These are phyloP conservation scores for Candida gigantensis DNA, from an alignment of 1,139 yeast genomes.

Conservation along the genomic window DNA sequence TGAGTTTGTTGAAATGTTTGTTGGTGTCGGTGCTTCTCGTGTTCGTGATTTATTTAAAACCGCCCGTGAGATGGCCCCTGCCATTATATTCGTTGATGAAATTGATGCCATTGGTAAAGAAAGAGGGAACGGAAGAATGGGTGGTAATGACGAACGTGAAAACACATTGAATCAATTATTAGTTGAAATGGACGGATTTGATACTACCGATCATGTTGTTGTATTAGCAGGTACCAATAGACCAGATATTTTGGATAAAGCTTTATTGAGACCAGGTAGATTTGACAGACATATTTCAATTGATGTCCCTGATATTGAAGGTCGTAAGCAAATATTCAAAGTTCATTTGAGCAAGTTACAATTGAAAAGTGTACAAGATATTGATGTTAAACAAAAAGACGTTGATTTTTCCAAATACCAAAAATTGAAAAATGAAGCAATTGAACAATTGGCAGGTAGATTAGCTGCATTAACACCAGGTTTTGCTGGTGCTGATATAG, in stretches of 20 bases:
- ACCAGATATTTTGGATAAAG: slow-evolving; percentile 75
- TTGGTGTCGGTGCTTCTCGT: slow-evolving; percentile 81
- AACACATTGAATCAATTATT: slow-evolving; percentile 75
- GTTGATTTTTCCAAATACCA: slow-evolving; percentile 51
- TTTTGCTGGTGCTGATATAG: slow-evolving; percentile 84
- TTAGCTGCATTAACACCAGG: slow-evolving; percentile 82
- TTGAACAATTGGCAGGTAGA: slow-evolving; percentile 66
- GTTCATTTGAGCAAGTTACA: slow-evolving; percentile 65
- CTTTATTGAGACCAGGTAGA: slow-evolving; percentile 81
- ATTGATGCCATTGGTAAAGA: slow-evolving; percentile 86
- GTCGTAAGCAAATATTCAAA: slow-evolving; percentile 71
- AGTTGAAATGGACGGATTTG: slow-evolving; percentile 86
- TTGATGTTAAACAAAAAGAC: slow-evolving; percentile 39
- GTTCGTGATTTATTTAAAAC: slow-evolving; percentile 80
- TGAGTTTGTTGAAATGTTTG: slow-evolving; percentile 81
- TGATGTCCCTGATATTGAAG: slow-evolving; percentile 77
- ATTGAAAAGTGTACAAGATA: slow-evolving; percentile 41
- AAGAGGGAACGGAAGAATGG: slow-evolving; percentile 63
- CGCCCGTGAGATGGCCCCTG: slow-evolving; percentile 79
- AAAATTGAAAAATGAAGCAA: slow-evolving; percentile 47
- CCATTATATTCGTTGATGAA: slow-evolving; percentile 79
- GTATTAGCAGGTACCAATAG: slow-evolving; percentile 84
- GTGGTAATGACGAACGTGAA: slow-evolving; percentile 81
- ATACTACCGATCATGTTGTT: slow-evolving; percentile 72
- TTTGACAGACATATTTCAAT: slow-evolving; percentile 76